Conservation (phyloP, 495 filamentous ascomycete species). For the Xylaria acuta region DNA sequence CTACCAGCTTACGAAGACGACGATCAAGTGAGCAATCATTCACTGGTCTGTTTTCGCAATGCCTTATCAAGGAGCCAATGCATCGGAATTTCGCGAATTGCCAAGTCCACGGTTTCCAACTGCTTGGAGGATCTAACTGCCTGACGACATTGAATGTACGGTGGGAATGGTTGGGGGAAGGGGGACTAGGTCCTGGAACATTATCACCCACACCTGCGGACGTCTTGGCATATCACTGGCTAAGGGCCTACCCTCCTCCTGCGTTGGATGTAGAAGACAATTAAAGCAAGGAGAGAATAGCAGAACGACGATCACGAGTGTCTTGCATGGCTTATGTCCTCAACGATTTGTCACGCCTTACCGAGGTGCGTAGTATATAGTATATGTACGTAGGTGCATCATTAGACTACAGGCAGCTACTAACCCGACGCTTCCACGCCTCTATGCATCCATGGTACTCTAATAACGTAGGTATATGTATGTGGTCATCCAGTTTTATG, state of each 20-base stretch:
- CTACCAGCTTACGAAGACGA: neutral
- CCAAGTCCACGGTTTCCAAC: conserved; percentile 5
- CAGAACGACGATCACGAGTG: neutral
- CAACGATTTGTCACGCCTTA: neutral
- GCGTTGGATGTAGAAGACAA: neutral
- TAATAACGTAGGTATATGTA: neutral
- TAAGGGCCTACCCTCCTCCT: neutral
- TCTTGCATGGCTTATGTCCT: neutral
- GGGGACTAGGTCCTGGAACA: conserved; percentile 1
- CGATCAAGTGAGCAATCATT: conserved; percentile 22
- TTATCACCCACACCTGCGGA: conserved; percentile 5
- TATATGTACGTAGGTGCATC: neutral
- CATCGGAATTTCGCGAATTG: neutral
- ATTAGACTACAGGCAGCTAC: neutral
- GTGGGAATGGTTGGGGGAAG: neutral
- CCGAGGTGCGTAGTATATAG: neutral
- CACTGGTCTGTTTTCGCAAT: neutral
- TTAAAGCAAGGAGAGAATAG: neutral
- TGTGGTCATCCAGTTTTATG: neutral
- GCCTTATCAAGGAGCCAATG: neutral
- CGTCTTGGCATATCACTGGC: neutral
- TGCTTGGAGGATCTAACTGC: neutral
- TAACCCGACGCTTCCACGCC: neutral
- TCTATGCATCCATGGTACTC: neutral
- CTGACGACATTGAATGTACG: neutral